Evolutionary conservation across 108 stramenopile genomes (phyloP), one percentile per base, ranked within the genome.

Genomic region (Nitzschia sp.): DNA sequence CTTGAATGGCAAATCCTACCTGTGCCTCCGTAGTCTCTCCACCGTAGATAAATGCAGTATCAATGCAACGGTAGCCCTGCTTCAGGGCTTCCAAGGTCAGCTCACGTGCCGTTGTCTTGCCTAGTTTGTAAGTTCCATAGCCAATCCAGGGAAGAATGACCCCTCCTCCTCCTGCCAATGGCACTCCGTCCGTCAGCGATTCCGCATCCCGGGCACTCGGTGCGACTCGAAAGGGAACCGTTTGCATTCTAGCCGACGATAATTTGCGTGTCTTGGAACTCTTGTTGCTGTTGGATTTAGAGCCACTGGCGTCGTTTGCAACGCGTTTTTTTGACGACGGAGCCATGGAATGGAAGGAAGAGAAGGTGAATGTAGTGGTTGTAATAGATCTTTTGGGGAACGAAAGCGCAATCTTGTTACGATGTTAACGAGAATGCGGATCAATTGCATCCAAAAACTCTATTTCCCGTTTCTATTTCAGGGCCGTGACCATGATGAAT

Each of bases 11-110:
- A 26, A 77, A 48, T n/a, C 87, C 88, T 0, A 90, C 86, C 61
- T 88, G 63, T 3, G 34, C 29, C 74, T 92, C 91, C 27, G 82
- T 86, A n/a, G 76, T 85, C 77, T 92, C 85, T 3, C 88, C 85
- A 19, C 87, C 86, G 49, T 89, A 92, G 30, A 89, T 82, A 64
- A 92, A 90, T 19, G 91, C 91, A 3, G 91, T 92, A 54, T 92
- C 88, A 63, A 92, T 88, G 24, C 57, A 46, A 9, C 88, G 83
- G 55, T 85, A 87, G 28, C 88, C 91, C 18, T 31, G 57, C 42
- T 66, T 51, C 24, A 93, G 30, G 2, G 92, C 92, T 29, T 84
- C 70, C 1, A 83, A 54, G 19, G 79, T 79, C 11, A 76, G 67
- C 9, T 76, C 29, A 9, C 53, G 48, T 18, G 87, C 76, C 54